Evolutionary conservation across 208 protist species (phyloP), one percentile per base, ranked within the genome.

Genomic region (Crithidia thermophila): DNA sequence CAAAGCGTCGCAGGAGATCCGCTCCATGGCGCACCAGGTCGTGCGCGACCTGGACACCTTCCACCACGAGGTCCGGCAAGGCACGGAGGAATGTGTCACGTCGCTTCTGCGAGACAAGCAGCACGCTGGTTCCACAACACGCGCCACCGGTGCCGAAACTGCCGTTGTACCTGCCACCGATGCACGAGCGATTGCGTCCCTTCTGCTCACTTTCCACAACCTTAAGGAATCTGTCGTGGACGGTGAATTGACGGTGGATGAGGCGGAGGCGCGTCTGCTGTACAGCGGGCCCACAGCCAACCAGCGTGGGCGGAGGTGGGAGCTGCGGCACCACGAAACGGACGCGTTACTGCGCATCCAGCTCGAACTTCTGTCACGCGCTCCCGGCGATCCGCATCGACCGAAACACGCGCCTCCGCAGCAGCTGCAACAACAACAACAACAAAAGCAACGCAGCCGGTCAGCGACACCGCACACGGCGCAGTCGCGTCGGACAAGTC

Each of bases 311-410:
- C 55, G 57, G 2, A 55, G 67, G 1, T 72, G 67, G 57, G 67
- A 72, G 39, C 57, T 72, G 67, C 67, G 67, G 49, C 67, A 63
- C 50, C 57, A 64, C 67, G 57, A 20, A 18, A 72, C 57, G 13
- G 67, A 72, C 33, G 67, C 57, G 7, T n/a, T 72, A 4, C 67
- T 72, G 36, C 67, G 57, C 37, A 45, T 72, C 25, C 50, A 67
- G 42, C 31, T 65, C 7, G 67, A 74, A 25, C 52, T 74, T 28
- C 50, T 65, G 23, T 67, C 58, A 5, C 27, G 39, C 10, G 49
- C 14, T 9, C 50, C 33, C 25, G 42, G 51, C 6, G 50, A 74
- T 21, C 11, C 11, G 21, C 59, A 33, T 7, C 27, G 27, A 10
- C 20, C 47, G 28, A 9, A 36, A 11, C 16, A 16, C 28, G 18